A percentile compares a stretch with the other conserved stretches of the same genome.
Conservation (phyloP, 352 stramenopile species). For the Pythium aquatile region DNA sequence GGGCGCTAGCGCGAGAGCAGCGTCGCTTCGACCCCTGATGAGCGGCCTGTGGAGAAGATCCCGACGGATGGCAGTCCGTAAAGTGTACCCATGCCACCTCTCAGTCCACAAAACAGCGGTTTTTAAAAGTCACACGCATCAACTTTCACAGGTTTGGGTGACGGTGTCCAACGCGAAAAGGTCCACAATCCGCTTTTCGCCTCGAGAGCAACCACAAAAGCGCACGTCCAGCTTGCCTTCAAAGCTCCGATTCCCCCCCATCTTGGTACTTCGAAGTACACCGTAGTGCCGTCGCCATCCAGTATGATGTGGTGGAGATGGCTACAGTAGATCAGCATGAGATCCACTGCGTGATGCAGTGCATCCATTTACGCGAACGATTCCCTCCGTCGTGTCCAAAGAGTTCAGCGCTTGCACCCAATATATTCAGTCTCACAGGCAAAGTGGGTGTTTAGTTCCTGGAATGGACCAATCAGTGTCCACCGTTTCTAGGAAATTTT, state of each 20-base stretch:
- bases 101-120: not conserved
- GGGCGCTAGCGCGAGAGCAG: not conserved
- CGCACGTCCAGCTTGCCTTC: no score
- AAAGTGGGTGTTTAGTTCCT: not conserved
- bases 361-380: not conserved
- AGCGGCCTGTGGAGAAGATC: no score
- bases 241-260: no score
- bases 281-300: no score
- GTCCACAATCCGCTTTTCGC: not conserved
- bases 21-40: not conserved
- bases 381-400: not conserved
- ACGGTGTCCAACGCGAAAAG: not conserved
- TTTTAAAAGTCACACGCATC: not conserved
- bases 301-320: no score
- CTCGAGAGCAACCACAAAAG: no score
- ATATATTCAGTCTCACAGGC: not conserved
- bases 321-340: no score
- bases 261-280: no score
- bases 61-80: not conserved
- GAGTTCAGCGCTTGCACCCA: not conserved
- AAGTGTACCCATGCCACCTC: not conserved
- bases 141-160: conserved; percentile 1
- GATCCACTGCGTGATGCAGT: no score
- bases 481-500: not conserved
- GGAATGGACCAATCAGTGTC: conserved; percentile 2